Conservation (phyloP, 495 filamentous ascomycete genomes). For the Pseudoneurospora amorphoporcata region DNA sequence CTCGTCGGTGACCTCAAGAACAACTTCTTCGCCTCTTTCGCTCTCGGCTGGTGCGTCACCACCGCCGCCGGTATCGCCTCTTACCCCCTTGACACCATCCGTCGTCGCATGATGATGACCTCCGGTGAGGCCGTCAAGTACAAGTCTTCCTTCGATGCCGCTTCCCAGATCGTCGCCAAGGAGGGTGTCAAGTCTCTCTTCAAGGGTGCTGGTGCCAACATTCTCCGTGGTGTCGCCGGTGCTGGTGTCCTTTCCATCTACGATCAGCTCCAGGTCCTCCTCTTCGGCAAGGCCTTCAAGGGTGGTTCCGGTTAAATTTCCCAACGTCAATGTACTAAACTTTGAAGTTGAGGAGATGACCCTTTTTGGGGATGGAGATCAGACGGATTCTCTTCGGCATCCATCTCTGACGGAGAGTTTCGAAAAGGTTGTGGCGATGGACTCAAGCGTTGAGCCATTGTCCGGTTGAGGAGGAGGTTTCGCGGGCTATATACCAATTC, state of each 20-base stretch:
- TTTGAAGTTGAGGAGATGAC: conserved; percentile 14
- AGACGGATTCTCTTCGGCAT: conserved; percentile 7
- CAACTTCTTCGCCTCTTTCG: conserved; percentile 98
- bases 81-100: conserved; percentile 98
- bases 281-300: conserved; percentile 99
- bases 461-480: conserved; percentile 2
- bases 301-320: conserved; percentile 65
- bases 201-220: conserved; percentile 99
- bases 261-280: conserved; percentile 94
- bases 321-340: conserved; percentile 24
- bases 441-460: not conserved
- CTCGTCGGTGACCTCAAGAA: conserved; percentile 85
- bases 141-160: conserved; percentile 87
- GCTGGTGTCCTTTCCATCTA: conserved; percentile 99
- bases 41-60: conserved; percentile 97
- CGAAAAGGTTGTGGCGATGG: conserved; percentile 1
- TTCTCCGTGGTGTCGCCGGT: conserved; percentile 99
- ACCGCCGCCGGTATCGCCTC: conserved; percentile 99
- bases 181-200: conserved; percentile 97
- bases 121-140: conserved; percentile 98
- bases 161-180: conserved; percentile 87
- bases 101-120: conserved; percentile 99
- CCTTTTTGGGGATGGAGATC: conserved; percentile 27
- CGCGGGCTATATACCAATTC: conserved; percentile 11
- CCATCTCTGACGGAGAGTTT: not conserved